These are phyloP conservation scores for Candida parachauliodes DNA, from an alignment of 805 yeast species.

Conservation along the genomic window DNA sequence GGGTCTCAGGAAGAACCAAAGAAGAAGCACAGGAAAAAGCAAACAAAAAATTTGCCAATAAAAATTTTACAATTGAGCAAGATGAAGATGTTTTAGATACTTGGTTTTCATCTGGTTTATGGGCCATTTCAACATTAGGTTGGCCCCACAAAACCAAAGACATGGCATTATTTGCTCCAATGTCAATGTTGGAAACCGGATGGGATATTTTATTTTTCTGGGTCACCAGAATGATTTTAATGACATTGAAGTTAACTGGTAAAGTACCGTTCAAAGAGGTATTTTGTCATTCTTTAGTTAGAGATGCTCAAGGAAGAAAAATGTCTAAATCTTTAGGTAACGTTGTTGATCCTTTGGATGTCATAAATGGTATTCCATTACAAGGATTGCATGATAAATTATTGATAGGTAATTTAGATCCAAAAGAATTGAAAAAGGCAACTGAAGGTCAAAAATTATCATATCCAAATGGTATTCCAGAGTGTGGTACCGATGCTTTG, in stretches of 20 bases:
- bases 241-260: conserved; percentile 88
- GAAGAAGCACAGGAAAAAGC: conserved; percentile 90
- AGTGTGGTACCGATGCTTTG: conserved; percentile 98
- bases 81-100: conserved; percentile 98
- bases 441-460: conserved; percentile 81
- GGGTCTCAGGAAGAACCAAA: conserved; percentile 85
- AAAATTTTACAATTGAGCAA: conserved; percentile 75
- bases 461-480: conserved; percentile 96
- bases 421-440: conserved; percentile 83
- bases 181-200: conserved; percentile 95
- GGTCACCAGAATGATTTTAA: conserved; percentile 94
- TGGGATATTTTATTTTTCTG: conserved; percentile 99
- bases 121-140: conserved; percentile 96
- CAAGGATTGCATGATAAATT: conserved; percentile 77
- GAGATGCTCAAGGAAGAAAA: conserved; percentile 99
- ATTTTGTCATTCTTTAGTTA: conserved; percentile 95
- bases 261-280: conserved; percentile 92
- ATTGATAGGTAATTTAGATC: conserved; percentile 78
- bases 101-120: conserved; percentile 97
- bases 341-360: conserved; percentile 94
- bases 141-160: conserved; percentile 87
- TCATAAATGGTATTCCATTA: conserved; percentile 81
- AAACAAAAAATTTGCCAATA: conserved; percentile 61
- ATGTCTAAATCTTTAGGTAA: conserved; percentile 98
- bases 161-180: conserved; percentile 76